Evolutionary conservation across 768 basidiomycete species (phyloP).

Genomic region (Rhodocollybia butyracea): DNA sequence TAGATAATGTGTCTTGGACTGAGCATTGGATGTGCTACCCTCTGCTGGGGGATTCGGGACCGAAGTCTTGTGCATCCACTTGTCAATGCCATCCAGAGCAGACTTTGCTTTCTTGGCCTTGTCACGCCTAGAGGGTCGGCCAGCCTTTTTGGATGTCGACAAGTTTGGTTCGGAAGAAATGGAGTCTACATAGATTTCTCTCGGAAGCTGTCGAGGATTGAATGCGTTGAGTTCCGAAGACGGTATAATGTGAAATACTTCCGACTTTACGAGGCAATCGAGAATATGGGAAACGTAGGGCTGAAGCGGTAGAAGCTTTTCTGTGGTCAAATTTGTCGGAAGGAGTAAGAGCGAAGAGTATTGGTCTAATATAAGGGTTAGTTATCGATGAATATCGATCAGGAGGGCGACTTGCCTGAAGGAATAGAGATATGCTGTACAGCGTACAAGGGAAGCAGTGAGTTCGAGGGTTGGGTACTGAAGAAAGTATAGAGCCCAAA

Average conservation of each 20-base stretch:
- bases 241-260: conserved; percentile 62
- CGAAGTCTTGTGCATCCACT: conserved; percentile 40
- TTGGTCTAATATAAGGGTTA: conserved; percentile 42
- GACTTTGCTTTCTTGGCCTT: conserved; percentile 51
- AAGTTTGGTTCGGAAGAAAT: conserved; percentile 18
- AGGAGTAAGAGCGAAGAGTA: conserved; percentile 47
- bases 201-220: conserved; percentile 65
- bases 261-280: conserved; percentile 41
- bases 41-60: conserved; percentile 4
- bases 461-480: conserved; percentile 58
- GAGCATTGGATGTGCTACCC: background rate
- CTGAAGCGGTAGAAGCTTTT: conserved; percentile 41
- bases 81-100: conserved; percentile 45
- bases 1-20: conserved; percentile 28
- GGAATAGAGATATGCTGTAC: conserved; percentile 60
- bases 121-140: conserved; percentile 62
- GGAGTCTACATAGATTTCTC: conserved; percentile 53
- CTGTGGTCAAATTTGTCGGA: conserved; percentile 40
- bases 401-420: conserved; percentile 39
- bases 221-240: conserved; percentile 42
- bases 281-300: conserved; percentile 50
- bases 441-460: conserved; percentile 46
- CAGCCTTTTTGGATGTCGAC: conserved; percentile 46
- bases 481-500: conserved; percentile 73
- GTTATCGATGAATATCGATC: background rate